Conservation (phyloP, 345 rosid genomes). For the Syzygium oleosum region DNA sequence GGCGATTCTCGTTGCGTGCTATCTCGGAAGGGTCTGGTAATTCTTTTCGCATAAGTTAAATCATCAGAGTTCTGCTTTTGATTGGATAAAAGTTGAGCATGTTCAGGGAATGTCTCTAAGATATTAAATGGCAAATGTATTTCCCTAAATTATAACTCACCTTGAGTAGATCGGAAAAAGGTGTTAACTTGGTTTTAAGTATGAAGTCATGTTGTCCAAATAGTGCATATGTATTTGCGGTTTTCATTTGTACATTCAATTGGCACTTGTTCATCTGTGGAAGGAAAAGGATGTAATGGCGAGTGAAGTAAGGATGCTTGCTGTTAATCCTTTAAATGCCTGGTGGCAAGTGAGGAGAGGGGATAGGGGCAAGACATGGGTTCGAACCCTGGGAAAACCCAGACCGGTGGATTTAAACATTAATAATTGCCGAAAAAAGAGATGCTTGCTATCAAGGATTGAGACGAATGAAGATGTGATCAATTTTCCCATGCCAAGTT, state of each 20-base stretch:
- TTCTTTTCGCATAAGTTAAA: not conserved
- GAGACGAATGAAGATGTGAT: not conserved
- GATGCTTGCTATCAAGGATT: not conserved
- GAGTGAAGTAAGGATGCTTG: not conserved
- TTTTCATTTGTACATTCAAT: not conserved
- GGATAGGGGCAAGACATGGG: not conserved
- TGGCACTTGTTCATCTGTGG: not conserved
- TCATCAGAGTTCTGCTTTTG: not conserved
- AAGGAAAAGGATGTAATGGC: not conserved
- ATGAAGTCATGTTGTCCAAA: not conserved
- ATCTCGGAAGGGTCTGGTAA: constrained; percentile 92
- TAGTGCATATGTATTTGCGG: not conserved
- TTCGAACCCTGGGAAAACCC: not conserved
- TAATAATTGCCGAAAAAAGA: not conserved
- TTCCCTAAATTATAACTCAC: not conserved
- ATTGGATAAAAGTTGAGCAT: not conserved
- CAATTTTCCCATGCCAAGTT: not conserved
- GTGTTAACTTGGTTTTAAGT: not conserved
- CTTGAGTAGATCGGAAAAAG: not conserved
- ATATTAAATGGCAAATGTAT: not conserved
- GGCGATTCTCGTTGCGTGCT: constrained; percentile 95
- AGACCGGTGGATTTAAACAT: not conserved
- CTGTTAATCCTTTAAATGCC: not conserved
- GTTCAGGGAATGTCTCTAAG: not conserved
- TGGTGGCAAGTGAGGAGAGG: not conserved